Evolutionary conservation across 2,329 filamentous ascomycete genomes (phyloP).

Genomic region (Epichloe uncinata): DNA sequence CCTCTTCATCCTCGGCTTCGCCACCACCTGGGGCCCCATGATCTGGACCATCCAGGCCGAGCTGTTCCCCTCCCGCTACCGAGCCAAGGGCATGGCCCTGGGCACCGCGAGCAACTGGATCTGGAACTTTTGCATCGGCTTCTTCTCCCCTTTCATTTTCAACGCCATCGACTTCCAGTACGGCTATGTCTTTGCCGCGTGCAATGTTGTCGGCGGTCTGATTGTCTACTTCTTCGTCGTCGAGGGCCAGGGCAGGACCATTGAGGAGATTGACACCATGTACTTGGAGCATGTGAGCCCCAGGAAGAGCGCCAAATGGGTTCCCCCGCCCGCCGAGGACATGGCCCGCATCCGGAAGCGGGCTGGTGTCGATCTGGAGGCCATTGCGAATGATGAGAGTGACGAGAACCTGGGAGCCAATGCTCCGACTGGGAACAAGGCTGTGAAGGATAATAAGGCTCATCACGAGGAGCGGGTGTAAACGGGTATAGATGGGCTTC

Average conservation of each 20-base stretch:
- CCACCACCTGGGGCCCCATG: constrained; percentile 35
- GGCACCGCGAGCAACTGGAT: constrained; percentile 32
- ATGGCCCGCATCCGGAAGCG: constrained; percentile 28
- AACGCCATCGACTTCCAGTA: constrained; percentile 34
- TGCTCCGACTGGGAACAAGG: background rate
- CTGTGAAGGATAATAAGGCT: background rate
- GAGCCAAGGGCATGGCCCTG: constrained; percentile 40
- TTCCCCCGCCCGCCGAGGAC: constrained; percentile 30
- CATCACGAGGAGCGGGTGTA: background rate
- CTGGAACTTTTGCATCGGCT: constrained; percentile 27
- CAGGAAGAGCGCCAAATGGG: constrained; percentile 46
- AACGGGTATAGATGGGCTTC: background rate
- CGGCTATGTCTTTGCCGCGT: constrained; percentile 40
- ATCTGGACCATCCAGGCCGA: constrained; percentile 48
- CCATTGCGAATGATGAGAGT: constrained; percentile 4
- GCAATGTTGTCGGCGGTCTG: constrained; percentile 34
- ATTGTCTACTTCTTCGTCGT: constrained; percentile 43
- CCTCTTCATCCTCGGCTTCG: constrained; percentile 41
- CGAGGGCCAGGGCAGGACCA: constrained; percentile 40
- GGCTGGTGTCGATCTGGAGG: constrained; percentile 27
- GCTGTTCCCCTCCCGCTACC: constrained; percentile 31
- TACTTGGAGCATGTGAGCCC: constrained; percentile 51
- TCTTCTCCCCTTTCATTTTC: constrained; percentile 25
- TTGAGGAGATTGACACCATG: constrained; percentile 39
- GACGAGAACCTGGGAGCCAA: background rate